These are phyloP conservation scores for Colletotrichum camelliae DNA, from an alignment of 2,329 filamentous ascomycete genomes.

Conservation along the genomic window DNA sequence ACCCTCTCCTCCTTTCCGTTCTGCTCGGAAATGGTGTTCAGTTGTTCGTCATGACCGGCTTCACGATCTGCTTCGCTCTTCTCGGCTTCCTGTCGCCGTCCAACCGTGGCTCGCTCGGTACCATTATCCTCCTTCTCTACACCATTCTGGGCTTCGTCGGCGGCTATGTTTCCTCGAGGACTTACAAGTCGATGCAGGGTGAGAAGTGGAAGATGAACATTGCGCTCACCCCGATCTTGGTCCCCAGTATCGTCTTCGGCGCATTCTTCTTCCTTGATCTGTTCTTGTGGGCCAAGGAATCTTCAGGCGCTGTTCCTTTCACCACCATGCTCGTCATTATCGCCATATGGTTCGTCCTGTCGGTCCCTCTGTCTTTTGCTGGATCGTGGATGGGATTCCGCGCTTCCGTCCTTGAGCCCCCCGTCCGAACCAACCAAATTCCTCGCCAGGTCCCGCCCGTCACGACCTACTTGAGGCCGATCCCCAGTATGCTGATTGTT, in stretches of 20 bases:
- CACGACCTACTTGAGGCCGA: conserved; percentile 80
- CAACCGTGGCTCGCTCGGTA: conserved; percentile 91
- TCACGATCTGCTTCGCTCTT: conserved; percentile 91
- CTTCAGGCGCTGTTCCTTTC: conserved; percentile 93
- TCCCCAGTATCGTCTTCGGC: conserved; percentile 85
- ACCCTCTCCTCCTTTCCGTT: conserved; percentile 83
- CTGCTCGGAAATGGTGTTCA: conserved; percentile 93
- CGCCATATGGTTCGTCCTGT: conserved; percentile 96
- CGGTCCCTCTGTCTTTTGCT: conserved; percentile 85
- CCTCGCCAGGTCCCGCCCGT: conserved; percentile 92
- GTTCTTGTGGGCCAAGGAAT: conserved; percentile 93
- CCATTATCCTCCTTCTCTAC: conserved; percentile 91
- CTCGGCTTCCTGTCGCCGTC: conserved; percentile 95
- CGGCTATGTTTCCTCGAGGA: conserved; percentile 85
- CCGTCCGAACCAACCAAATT: conserved; percentile 96
- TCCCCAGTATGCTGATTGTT: conserved; percentile 91
- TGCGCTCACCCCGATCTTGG: conserved; percentile 80
- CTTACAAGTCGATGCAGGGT: conserved; percentile 94
- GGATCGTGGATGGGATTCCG: conserved; percentile 96
- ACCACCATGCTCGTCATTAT: conserved; percentile 96
- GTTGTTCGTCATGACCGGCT: conserved; percentile 95
- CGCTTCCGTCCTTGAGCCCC: conserved; percentile 71
- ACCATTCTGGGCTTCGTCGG: conserved; percentile 92
- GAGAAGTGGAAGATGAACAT: conserved; percentile 97
- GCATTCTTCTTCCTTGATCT: conserved; percentile 94